These are phyloP conservation scores for Lactarius hatsudake DNA, from an alignment of 768 basidiomycete genomes.

Conservation along the genomic window DNA sequence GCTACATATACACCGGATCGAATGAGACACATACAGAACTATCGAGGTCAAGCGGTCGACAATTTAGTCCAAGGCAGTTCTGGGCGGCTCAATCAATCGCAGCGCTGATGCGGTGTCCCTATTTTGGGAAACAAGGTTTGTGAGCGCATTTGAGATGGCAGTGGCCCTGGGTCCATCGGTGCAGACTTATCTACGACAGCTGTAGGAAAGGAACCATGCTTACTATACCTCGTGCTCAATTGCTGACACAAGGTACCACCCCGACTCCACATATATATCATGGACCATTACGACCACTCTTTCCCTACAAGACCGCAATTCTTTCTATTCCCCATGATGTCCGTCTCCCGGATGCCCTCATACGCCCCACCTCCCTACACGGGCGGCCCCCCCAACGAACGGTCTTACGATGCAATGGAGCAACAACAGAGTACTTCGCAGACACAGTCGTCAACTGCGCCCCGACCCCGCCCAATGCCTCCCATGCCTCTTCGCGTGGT, in stretches of 20 bases:
- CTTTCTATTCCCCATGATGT: not conserved
- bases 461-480: not conserved
- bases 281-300: not conserved
- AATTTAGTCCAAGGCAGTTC: too few species aligned
- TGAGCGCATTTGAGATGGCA: not conserved
- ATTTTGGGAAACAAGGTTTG: not conserved
- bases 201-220: not conserved
- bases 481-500: not conserved
- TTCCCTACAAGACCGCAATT: not conserved
- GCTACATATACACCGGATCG: too few species aligned
- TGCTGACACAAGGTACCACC: not conserved
- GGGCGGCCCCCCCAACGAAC: not conserved
- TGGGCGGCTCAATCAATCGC: not conserved
- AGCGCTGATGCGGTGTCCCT: not conserved
- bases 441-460: not conserved
- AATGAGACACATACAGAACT: too few species aligned
- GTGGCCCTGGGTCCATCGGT: too few species aligned
- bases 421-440: not conserved
- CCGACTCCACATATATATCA: slow-evolving; percentile 7
- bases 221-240: not conserved
- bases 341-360: not conserved
- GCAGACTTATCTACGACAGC: not conserved
- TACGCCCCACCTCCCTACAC: slow-evolving; percentile 2
- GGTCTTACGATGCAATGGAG: too few species aligned
- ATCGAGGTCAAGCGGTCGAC: too few species aligned